These are phyloP conservation scores for Petunia secreta DNA, from an alignment of 257 asterid species.

Conservation along the genomic window DNA sequence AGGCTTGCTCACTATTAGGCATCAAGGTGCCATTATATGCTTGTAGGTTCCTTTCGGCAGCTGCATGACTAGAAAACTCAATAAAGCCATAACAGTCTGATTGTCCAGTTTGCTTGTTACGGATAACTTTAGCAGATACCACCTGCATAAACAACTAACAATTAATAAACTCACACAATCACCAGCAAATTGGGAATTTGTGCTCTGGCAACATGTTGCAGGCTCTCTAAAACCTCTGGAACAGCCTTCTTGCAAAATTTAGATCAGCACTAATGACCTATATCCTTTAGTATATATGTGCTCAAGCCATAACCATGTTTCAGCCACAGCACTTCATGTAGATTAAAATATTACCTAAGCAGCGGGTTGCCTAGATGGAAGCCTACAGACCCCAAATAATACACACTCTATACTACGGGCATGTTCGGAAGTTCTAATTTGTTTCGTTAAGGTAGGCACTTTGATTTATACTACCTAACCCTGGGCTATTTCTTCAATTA, in stretches of 20 bases:
- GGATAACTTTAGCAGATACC: slow-evolving; percentile 72
- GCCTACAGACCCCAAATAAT: background rate
- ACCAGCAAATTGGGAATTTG: background rate
- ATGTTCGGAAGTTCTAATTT: background rate
- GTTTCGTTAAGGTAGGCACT: too few species aligned
- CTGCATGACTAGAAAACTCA: slow-evolving; percentile 81
- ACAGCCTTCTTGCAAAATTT: too few species aligned
- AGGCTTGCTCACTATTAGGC: slow-evolving; percentile 79
- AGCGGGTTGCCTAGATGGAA: background rate
- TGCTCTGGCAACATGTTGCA: background rate
- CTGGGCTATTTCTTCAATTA: background rate
- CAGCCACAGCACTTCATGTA: background rate
- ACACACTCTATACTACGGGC: background rate
- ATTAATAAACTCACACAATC: background rate
- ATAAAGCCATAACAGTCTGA: slow-evolving; percentile 94
- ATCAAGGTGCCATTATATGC: slow-evolving; percentile 67
- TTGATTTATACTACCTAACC: background rate
- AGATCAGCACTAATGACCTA: too few species aligned
- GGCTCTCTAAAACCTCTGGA: background rate
- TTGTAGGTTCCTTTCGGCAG: slow-evolving; percentile 79
- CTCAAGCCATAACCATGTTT: background rate
- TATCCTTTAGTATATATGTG: too few species aligned
- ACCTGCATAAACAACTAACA: slow-evolving; percentile 45
- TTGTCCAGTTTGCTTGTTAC: slow-evolving; percentile 76
- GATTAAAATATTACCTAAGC: background rate